Conservation (phyloP, 495 filamentous ascomycete genomes). For the Xylaria venustula region DNA sequence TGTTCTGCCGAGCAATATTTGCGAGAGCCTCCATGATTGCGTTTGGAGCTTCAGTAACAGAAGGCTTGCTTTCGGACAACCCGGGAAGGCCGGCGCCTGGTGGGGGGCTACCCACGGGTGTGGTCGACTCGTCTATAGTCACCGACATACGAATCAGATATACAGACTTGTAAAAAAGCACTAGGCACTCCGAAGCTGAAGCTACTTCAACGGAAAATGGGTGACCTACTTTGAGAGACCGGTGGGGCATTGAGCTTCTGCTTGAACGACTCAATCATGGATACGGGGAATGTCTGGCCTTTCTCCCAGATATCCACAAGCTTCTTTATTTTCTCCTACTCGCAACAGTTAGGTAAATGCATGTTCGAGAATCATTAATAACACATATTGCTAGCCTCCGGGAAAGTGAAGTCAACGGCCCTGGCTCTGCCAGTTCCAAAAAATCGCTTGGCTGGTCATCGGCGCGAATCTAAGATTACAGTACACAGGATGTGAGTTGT, state of each 20-base stretch:
- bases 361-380: conserved; percentile 19
- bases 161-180: neutral
- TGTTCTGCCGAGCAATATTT: conserved; percentile 81
- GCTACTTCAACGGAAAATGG: conserved; percentile 11
- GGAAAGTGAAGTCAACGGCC: neutral
- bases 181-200: conserved; percentile 1
- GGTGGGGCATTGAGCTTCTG: conserved; percentile 66
- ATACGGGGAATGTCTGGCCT: conserved; percentile 80
- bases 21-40: conserved; percentile 82
- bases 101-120: conserved; percentile 76
- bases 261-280: conserved; percentile 83
- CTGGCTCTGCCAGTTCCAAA: neutral
- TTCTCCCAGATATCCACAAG: conserved; percentile 98
- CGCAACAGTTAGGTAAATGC: conserved; percentile 39
- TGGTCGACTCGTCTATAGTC: conserved; percentile 64
- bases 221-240: conserved; percentile 62
- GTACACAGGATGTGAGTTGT: conserved; percentile 30
- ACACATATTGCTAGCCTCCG: neutral
- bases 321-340: conserved; percentile 95
- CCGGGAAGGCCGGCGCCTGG: conserved; percentile 46
- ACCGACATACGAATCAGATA: conserved; percentile 12
- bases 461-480: conserved; percentile 24
- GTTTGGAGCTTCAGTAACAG: conserved; percentile 39
- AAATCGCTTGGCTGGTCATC: conserved; percentile 6
- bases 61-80: conserved; percentile 24